These are phyloP conservation scores for Torrubiella hemipterigena DNA, from an alignment of 2,329 filamentous ascomycete species.

Conservation along the genomic window DNA sequence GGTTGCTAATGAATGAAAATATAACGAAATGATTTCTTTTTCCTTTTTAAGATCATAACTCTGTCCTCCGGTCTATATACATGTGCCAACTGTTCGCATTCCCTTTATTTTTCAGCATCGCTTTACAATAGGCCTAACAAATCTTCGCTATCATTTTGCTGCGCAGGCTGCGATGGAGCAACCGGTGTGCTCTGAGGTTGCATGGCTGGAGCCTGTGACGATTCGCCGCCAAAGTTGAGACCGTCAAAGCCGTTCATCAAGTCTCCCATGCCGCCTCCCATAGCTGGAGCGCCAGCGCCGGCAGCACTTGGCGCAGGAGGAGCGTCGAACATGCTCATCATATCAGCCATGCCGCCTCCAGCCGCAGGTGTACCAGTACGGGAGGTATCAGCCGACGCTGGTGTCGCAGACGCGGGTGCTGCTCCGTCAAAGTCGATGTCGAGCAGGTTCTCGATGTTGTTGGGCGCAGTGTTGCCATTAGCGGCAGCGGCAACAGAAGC, in stretches of 20 bases:
- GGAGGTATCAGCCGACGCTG: constrained; percentile 50
- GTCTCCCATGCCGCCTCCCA: constrained; percentile 31
- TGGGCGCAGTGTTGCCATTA: constrained; percentile 51
- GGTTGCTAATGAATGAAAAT: neutral
- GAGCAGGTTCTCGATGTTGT: constrained; percentile 84
- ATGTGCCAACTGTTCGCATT: neutral
- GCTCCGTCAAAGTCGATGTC: constrained; percentile 95
- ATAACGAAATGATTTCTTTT: neutral
- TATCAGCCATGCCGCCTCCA: constrained; percentile 44
- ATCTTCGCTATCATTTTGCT: constrained; percentile 51
- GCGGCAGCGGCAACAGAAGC: constrained; percentile 65
- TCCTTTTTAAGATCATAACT: neutral
- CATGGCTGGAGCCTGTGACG: constrained; percentile 48
- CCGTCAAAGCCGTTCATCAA: constrained; percentile 81
- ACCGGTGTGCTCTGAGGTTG: constrained; percentile 33
- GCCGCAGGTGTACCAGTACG: constrained; percentile 49
- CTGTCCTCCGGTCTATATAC: neutral
- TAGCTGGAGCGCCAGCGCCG: constrained; percentile 19
- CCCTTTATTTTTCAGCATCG: constrained; percentile 6
- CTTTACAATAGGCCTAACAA: constrained; percentile 32
- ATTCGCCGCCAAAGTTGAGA: constrained; percentile 57
- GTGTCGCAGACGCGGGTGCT: constrained; percentile 64
- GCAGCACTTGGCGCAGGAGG: constrained; percentile 36
- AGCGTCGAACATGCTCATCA: constrained; percentile 60
- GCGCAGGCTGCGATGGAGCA: constrained; percentile 15